Conservation (phyloP, 225 moss, liverwort and hornwort species). For the Pleurozium schreberi region DNA sequence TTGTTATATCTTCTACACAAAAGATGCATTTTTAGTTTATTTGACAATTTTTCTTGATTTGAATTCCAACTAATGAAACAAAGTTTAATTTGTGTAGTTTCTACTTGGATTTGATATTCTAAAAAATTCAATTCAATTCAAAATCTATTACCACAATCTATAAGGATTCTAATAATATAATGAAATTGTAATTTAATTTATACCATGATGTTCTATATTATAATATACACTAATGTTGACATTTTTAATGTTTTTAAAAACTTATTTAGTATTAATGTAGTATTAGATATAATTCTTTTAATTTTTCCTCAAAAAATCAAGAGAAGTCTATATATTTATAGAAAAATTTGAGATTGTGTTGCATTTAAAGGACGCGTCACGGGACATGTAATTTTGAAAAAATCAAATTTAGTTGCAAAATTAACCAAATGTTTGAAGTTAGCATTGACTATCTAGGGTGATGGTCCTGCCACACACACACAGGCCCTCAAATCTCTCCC, state of each 20-base stretch:
- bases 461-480: no score
- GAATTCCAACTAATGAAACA: not conserved
- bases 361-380: no score
- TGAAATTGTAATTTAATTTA: accelerated
- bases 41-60: not conserved
- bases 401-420: not conserved
- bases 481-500: no score
- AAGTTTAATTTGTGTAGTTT: not conserved
- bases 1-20: no score
- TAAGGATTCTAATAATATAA: not conserved
- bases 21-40: not conserved
- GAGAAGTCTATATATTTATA: not conserved
- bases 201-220: not conserved
- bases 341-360: not conserved
- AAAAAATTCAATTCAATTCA: no score
- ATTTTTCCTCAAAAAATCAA: not conserved
- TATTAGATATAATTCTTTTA: not conserved
- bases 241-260: not conserved
- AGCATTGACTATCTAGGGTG: no score
- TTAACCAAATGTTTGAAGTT: not conserved
- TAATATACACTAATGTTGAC: not conserved
- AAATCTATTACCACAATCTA: no score
- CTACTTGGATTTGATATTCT: not conserved
- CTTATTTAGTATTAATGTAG: no score
- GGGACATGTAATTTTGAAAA: not conserved